Percentiles rank a stretch among this genome's conserved stretches.
phyloP scores from a whole-genome alignment of 2,329 filamentous ascomycete genomes.

The Fusarium marasasianum region DNA sequence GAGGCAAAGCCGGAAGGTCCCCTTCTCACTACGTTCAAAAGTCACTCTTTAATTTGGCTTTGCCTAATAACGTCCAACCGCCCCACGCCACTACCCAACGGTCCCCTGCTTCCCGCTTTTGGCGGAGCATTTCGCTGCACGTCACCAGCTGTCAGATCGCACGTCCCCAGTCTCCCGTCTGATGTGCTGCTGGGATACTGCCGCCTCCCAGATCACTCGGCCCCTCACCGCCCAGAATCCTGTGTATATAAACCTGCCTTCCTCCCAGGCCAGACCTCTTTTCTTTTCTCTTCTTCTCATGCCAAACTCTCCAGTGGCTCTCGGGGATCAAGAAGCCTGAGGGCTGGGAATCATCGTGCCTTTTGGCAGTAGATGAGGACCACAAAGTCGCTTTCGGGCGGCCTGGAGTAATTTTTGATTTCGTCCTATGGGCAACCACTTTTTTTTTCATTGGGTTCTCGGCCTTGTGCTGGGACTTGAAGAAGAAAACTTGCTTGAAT shows the following conservation, averaged over 20 bases:
- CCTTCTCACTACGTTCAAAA: too few species aligned
- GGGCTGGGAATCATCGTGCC: slow-evolving; percentile 13
- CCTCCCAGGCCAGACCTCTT: background rate
- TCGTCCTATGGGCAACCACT: background rate
- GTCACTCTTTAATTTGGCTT: too few species aligned
- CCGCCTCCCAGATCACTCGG: slow-evolving; percentile 20
- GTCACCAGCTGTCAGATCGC: background rate
- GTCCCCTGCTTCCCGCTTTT: background rate
- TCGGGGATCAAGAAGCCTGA: slow-evolving; percentile 18
- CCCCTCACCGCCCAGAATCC: slow-evolving; percentile 6
- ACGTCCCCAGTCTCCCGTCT: background rate
- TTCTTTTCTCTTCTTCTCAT: slow-evolving; percentile 1
- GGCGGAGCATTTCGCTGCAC: background rate
- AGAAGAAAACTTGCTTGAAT: slow-evolving; percentile 22
- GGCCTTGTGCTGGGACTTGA: slow-evolving; percentile 29
- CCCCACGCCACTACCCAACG: slow-evolving; percentile 1
- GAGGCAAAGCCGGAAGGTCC: too few species aligned
- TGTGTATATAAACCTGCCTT: background rate
- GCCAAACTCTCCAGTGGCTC: slow-evolving; percentile 10
- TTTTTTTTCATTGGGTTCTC: slow-evolving; percentile 31
- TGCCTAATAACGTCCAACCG: slow-evolving; percentile 8
- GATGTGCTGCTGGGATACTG: slow-evolving; percentile 1
- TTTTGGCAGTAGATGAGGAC: background rate
- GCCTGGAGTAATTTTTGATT: slow-evolving; percentile 28
- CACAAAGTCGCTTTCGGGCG: background rate